These are phyloP conservation scores for Triticum timopheevii DNA, from an alignment of 176 grass and related monocot species.

Conservation along the genomic window DNA sequence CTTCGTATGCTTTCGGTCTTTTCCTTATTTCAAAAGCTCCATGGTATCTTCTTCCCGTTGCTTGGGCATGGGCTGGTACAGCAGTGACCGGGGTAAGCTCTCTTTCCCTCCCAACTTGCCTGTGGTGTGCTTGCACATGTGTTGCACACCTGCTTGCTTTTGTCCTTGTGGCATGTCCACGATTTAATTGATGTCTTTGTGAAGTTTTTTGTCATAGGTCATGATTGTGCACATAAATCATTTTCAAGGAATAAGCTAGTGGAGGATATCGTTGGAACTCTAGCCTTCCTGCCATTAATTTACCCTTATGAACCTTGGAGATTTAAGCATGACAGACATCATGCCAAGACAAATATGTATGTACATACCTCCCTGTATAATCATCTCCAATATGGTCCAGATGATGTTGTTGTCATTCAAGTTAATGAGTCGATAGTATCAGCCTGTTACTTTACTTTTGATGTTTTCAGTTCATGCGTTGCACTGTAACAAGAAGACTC, in stretches of 20 bases:
- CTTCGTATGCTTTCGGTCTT: conserved; percentile 82
- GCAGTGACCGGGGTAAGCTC: conserved; percentile 80
- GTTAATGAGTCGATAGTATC: not conserved
- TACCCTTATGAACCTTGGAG: conserved; percentile 99
- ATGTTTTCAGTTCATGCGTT: conserved; percentile 1
- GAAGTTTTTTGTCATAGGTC: conserved; percentile 99
- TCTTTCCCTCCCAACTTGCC: not conserved
- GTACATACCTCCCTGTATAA: conserved; percentile 30
- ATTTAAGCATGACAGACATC: conserved; percentile 96
- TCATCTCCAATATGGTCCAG: conserved; percentile 5
- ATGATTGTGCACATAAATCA: conserved; percentile 96
- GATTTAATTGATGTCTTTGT: conserved; percentile 49
- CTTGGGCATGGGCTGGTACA: conserved; percentile 98
- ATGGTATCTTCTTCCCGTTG: conserved; percentile 90
- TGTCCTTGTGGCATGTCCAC: conserved; percentile 12
- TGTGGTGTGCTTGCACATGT: conserved; percentile 10
- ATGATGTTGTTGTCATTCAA: conserved; percentile 8
- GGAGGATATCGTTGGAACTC: conserved; percentile 92
- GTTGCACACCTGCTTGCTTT: not conserved
- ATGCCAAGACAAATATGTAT: conserved; percentile 97
- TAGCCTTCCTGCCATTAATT: conserved; percentile 91
- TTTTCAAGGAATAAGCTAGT: conserved; percentile 98
- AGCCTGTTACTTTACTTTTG: not conserved
- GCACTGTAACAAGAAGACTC: not conserved
- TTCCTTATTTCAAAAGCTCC: conserved; percentile 81